Evolutionary conservation across 2,329 filamentous ascomycete species (phyloP), one percentile per base, ranked within the genome.

Genomic region (Pseudogymnoascus sp.): DNA sequence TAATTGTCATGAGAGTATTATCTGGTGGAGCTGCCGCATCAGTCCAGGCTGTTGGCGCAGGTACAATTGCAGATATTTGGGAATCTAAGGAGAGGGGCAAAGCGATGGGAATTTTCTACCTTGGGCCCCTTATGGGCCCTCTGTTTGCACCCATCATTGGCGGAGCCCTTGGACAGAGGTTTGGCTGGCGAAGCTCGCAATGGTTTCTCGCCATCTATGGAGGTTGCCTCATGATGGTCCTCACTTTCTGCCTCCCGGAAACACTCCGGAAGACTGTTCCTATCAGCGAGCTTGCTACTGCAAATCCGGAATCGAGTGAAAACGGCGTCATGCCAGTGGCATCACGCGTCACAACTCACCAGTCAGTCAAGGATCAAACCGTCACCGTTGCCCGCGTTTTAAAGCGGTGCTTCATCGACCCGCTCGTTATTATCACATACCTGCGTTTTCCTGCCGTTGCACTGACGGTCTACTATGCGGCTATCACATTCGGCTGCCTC

Each of bases 41-140:
- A 1, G 90, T 92, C 0, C 90, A 93, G 72, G 88, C 90, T 6
- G 90, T 94, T 6, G 90, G 91, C 4, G 90, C 90, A 1, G 91
- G 91, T 5, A 92, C 90, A 2, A 90, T 94, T 63, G 86, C 90
- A 48, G 90, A 94, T 71, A 80, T 93, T 10, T 95, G 90, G 87
- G 87, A 91, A 66, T 74, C 85, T 0, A 80, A 78, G 58, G 87
- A 93, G 72, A 79, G 91, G 59, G 91, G 91, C 2, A 78, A 78
- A 13, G 90, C 90, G n/a, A 94, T 94, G 90, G 84, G 88, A 2
- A 80, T 90, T 41, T 94, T 93, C 74, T 94, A 92, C 68, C 80
- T 94, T 0, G 91, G 91, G 0, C 90, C 91, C 0, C 75, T 94
- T 7, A 81, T 86, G 58, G 90, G 90, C 0, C 91, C 91, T 0